Base-by-base conservation (phyloP, 2,329 filamentous ascomycete genomes). In the Diplodia mutila region DNA sequence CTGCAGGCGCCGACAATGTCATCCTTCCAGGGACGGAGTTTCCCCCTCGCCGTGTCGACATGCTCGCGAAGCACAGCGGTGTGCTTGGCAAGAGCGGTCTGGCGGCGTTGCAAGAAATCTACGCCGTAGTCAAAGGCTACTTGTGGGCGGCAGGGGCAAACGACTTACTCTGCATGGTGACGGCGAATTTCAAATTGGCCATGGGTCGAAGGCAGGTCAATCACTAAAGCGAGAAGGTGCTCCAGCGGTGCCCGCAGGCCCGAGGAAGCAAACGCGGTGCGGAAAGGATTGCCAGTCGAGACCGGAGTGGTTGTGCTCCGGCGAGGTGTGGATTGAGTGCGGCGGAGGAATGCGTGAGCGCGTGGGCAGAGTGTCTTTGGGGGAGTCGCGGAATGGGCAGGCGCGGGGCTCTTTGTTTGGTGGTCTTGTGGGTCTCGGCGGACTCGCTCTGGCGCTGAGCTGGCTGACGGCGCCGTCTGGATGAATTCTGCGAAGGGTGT, bases 161-260 rank as follows among this genome's bases (percentile, higher is more conserved):
- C 46, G 61, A 79, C 79, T 65, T 75, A 81, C 80, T 80, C 77
- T 83, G 82, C 72, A 85, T 80, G 75, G 82, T 82, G 69, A 85
- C 81, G 29, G 83, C 81, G 73, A 85, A 85, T 71, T 78, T 74
- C 72, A 84, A 76, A 72, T 81, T 81, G 68, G 83, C 78, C 83
- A 85, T 85, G 70, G 69, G 73, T 67, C 72, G 34, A 71, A 74
- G 72, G 74, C 72, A 75, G 14, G 37, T 29, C 42, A 63, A 61
- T 61, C 39, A 66, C 65, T 34, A 12, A 12, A 18, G 18, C 8
- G 18, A 53, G n/a, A 52, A 7, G 54, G 48, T 71, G 65, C 70
- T 72, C 76, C 78, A 75, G 73, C 78, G 78, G 79, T 78, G 78
- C 79, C 74, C 76, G 75, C 73, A 77, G 79, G 79, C 78, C 78